Percentiles rank a stretch among this genome's conserved stretches.
These are phyloP conservation scores for Tulasnella sp. DNA, from an alignment of 768 basidiomycete genomes.

Conservation along the genomic window DNA sequence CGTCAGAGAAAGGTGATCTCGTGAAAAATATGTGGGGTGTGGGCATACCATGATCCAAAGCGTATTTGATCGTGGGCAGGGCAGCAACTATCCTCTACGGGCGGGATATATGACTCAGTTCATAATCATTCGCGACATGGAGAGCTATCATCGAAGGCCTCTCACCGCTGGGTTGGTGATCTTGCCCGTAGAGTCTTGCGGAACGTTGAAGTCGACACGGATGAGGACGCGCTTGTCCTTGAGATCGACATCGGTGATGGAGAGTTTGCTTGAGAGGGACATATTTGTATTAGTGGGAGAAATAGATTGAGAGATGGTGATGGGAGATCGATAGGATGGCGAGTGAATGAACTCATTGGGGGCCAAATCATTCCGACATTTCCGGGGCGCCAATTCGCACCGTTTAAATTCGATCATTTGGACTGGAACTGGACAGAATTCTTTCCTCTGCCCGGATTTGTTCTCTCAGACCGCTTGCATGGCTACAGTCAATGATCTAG, in stretches of 20 bases:
- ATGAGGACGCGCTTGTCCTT: conserved; percentile 82
- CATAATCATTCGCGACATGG: background rate
- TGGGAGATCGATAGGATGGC: conserved; percentile 4
- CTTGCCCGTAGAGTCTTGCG: conserved; percentile 58
- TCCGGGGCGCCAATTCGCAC: background rate
- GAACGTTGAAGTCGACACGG: conserved; percentile 94
- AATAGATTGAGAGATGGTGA: conserved; percentile 6
- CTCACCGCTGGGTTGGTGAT: conserved; percentile 95
- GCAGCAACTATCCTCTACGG: conserved; percentile 90
- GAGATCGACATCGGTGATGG: conserved; percentile 84
- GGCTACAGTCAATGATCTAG: background rate
- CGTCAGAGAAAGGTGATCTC: background rate
- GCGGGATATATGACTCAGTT: background rate
- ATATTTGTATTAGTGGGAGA: conserved; percentile 33
- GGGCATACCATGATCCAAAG: conserved; percentile 63
- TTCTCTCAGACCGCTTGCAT: background rate
- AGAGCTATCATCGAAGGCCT: conserved; percentile 17
- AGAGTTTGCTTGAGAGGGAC: conserved; percentile 92
- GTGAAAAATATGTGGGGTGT: background rate
- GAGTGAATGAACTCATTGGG: background rate
- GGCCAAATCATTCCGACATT: background rate
- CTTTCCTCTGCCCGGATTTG: too few relatives aligned
- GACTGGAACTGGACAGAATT: too few relatives aligned
- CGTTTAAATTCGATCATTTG: too few relatives aligned
- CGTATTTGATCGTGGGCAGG: conserved; percentile 88